These are phyloP conservation scores for Diplodia mutila DNA, from an alignment of 2,329 filamentous ascomycete species.

Conservation along the genomic window DNA sequence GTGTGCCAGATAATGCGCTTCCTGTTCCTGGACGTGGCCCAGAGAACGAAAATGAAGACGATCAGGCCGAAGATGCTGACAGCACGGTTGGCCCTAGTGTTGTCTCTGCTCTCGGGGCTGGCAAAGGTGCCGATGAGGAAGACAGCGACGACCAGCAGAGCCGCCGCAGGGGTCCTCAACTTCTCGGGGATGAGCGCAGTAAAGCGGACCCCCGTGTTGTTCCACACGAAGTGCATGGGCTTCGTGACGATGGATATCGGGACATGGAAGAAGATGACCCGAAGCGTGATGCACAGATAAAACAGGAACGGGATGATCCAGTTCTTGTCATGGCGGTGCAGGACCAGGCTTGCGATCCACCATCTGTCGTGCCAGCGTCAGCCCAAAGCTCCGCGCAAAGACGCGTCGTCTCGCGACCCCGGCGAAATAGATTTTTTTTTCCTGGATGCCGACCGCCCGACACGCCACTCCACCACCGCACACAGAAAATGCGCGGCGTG, in stretches of 20 bases:
- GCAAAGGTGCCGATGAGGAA: slow-evolving; percentile 80
- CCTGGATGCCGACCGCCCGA: slow-evolving; percentile 2
- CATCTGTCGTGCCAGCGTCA: slow-evolving; percentile 50
- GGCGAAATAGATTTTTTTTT: slow-evolving; percentile 15
- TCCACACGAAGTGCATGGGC: slow-evolving; percentile 71
- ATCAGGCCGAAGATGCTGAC: slow-evolving; percentile 78
- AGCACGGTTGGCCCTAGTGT: slow-evolving; percentile 78
- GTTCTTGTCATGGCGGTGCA: slow-evolving; percentile 73
- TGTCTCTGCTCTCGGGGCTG: slow-evolving; percentile 71
- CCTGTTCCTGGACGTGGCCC: slow-evolving; percentile 71
- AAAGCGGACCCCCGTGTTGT: slow-evolving; percentile 62
- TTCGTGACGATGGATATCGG: slow-evolving; percentile 68
- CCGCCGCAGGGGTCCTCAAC: slow-evolving; percentile 66
- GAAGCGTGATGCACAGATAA: slow-evolving; percentile 74
- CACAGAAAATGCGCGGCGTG: neutral
- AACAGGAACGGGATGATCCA: slow-evolving; percentile 86
- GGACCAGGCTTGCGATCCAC: slow-evolving; percentile 76
- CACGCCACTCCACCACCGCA: slow-evolving; percentile 23
- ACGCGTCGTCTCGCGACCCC: slow-evolving; percentile 17
- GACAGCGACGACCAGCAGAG: slow-evolving; percentile 65
- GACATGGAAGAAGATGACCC: slow-evolving; percentile 74
- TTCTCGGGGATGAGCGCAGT: slow-evolving; percentile 68
- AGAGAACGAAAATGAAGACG: slow-evolving; percentile 71
- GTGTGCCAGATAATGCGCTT: slow-evolving; percentile 56
- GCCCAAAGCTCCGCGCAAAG: slow-evolving; percentile 2